Evolutionary conservation across 2,329 filamentous ascomycete genomes (phyloP).

Genomic region (Monilinia fructigena): DNA sequence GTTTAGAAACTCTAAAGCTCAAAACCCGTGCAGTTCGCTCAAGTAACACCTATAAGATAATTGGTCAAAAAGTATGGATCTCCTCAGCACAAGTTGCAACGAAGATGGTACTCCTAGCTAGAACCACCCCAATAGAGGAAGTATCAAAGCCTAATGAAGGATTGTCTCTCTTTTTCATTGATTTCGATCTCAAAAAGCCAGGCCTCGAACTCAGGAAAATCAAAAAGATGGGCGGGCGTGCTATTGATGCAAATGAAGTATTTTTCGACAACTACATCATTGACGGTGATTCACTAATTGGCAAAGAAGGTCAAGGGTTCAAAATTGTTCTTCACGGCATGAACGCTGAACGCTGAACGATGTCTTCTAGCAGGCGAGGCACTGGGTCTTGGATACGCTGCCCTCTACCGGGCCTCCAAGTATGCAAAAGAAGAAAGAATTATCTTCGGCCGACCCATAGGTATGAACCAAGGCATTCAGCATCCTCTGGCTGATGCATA

Average conservation of each 20-base stretch:
- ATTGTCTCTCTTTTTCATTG: constrained; percentile 77
- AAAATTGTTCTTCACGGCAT: constrained; percentile 76
- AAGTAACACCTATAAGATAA: constrained; percentile 62
- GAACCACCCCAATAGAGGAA: constrained; percentile 69
- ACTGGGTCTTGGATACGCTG: constrained; percentile 75
- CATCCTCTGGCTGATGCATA: constrained; percentile 66
- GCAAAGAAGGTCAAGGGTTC: constrained; percentile 73
- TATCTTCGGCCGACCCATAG: constrained; percentile 64
- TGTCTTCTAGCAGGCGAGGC: constrained; percentile 77
- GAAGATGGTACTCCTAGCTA: constrained; percentile 80
- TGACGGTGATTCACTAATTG: constrained; percentile 63
- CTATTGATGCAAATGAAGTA: constrained; percentile 82
- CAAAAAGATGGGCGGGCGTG: constrained; percentile 81
- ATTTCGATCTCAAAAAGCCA: constrained; percentile 61
- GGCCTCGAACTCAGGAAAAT: constrained; percentile 61
- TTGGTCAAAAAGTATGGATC: constrained; percentile 87
- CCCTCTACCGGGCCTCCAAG: constrained; percentile 57
- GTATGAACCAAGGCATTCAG: constrained; percentile 63
- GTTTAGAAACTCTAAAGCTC: constrained; percentile 73
- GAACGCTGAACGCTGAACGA: constrained; percentile 75
- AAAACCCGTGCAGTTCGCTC: constrained; percentile 62
- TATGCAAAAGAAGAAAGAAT: constrained; percentile 68
- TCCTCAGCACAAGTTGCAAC: constrained; percentile 78
- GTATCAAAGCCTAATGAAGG: constrained; percentile 70
- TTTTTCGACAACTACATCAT: constrained; percentile 81